Evolutionary conservation across 805 yeast species (phyloP).

Genomic region (Schwanniomyces occidentalis): DNA sequence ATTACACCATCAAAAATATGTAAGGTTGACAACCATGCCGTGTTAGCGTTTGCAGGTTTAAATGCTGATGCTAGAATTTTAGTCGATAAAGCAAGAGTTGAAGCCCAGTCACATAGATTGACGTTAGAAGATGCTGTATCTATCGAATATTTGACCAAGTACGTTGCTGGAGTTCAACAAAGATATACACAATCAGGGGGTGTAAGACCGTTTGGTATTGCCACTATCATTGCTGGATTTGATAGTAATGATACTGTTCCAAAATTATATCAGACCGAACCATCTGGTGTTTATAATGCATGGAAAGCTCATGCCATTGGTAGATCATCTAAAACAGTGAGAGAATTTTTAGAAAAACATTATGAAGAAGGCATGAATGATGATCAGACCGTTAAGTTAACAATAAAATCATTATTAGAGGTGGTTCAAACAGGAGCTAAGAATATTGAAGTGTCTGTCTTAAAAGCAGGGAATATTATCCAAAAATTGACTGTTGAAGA

Average conservation of each 20-base stretch:
- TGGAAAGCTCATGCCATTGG: constrained; percentile 99
- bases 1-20: constrained; percentile 95
- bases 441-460: constrained; percentile 88
- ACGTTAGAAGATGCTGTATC: constrained; percentile 94
- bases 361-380: constrained; percentile 64
- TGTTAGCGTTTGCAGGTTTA: constrained; percentile 93
- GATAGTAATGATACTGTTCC: constrained; percentile 83
- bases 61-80: constrained; percentile 97
- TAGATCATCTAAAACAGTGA: constrained; percentile 89
- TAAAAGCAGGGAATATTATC: constrained; percentile 67
- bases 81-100: constrained; percentile 93
- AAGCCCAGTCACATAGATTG: constrained; percentile 91
- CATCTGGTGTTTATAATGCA: constrained; percentile 94
- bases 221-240: constrained; percentile 94
- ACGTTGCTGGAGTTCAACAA: constrained; percentile 98
- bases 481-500: constrained; percentile 65
- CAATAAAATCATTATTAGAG: constrained; percentile 85
- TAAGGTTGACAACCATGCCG: constrained; percentile 84
- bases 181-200: constrained; percentile 97
- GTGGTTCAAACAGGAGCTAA: constrained; percentile 98
- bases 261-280: constrained; percentile 90
- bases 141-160: constrained; percentile 87
- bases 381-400: constrained; percentile 71
- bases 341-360: constrained; percentile 92
- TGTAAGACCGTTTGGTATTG: constrained; percentile 96